phyloP scores from a whole-genome alignment of 1,139 yeast species.

The Taphrina wiesneri region DNA sequence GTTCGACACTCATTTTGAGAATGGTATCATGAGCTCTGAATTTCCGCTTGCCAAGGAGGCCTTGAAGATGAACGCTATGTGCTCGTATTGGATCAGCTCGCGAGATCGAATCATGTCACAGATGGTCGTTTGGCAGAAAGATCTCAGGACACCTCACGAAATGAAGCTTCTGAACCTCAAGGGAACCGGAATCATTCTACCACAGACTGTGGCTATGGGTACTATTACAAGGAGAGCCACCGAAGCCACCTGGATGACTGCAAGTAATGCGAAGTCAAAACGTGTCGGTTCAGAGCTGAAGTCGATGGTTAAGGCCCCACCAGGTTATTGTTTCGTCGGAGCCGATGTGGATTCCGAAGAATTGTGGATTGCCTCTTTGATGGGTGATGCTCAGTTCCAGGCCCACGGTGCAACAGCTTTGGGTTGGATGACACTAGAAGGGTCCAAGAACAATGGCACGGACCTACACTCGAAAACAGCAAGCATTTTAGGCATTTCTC shows the following conservation, averaged over 20 bases:
- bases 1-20: constrained; percentile 70
- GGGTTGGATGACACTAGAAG: constrained; percentile 99
- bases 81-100: constrained; percentile 92
- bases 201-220: constrained; percentile 88
- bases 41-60: constrained; percentile 76
- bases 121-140: constrained; percentile 66
- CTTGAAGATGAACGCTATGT: constrained; percentile 68
- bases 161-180: constrained; percentile 43
- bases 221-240: constrained; percentile 95
- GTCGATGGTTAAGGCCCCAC: constrained; percentile 81
- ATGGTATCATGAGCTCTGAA: constrained; percentile 69
- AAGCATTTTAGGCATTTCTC: constrained; percentile 76
- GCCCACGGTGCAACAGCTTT: constrained; percentile 94
- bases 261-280: constrained; percentile 83
- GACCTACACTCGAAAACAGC: constrained; percentile 97
- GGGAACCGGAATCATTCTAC: constrained; percentile 73
- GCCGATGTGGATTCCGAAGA: constrained; percentile 99
- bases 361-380: constrained; percentile 93
- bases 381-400: constrained; percentile 87
- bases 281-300: constrained; percentile 93
- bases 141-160: constrained; percentile 41
- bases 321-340: constrained; percentile 89
- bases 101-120: constrained; percentile 81
- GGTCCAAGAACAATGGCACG: constrained; percentile 84
- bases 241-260: constrained; percentile 96